phyloP scores from a whole-genome alignment of 768 basidiomycete genomes.

The Agaricus blazei region DNA sequence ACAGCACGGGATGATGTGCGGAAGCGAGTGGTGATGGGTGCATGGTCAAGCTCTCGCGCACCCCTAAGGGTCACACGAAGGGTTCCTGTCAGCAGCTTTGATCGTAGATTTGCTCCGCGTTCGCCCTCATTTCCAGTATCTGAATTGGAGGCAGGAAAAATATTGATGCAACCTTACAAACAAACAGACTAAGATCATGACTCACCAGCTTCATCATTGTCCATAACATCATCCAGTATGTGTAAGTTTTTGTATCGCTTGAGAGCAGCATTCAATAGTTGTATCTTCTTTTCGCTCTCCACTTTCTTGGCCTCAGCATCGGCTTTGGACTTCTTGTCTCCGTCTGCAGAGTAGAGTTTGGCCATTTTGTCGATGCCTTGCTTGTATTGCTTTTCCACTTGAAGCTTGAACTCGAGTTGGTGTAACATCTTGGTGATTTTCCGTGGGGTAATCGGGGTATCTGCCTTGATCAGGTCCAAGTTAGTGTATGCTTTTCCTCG shows the following conservation, averaged over 20 bases:
- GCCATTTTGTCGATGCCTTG: slow-evolving; percentile 99
- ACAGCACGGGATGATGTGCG: slow-evolving; percentile 77
- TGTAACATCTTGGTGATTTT: slow-evolving; percentile 98
- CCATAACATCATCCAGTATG: slow-evolving; percentile 84
- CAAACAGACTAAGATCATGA: slow-evolving; percentile 8
- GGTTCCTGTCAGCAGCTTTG: slow-evolving; percentile 92
- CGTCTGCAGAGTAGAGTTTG: slow-evolving; percentile 92
- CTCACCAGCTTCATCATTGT: slow-evolving; percentile 75
- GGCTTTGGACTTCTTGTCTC: slow-evolving; percentile 91
- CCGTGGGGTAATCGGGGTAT: slow-evolving; percentile 91
- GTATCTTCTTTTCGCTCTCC: slow-evolving; percentile 96
- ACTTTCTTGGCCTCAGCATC: slow-evolving; percentile 93
- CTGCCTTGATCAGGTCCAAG: slow-evolving; percentile 93
- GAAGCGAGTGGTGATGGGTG: slow-evolving; percentile 62
- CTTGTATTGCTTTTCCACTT: slow-evolving; percentile 98
- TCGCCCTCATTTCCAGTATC: slow-evolving; percentile 66
- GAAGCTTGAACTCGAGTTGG: slow-evolving; percentile 98
- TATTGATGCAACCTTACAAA: neutral
- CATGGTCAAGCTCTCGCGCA: slow-evolving; percentile 93
- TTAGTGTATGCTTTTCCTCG: slow-evolving; percentile 72
- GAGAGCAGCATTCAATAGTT: slow-evolving; percentile 84
- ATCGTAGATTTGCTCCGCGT: slow-evolving; percentile 86
- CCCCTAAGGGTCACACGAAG: slow-evolving; percentile 84
- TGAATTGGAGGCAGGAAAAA: slow-evolving; percentile 26
- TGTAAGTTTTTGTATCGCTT: slow-evolving; percentile 96